Evolutionary conservation across 2,329 filamentous ascomycete species (phyloP), one percentile per base, ranked within the genome.

Genomic region (Diaporthe caulivora): DNA sequence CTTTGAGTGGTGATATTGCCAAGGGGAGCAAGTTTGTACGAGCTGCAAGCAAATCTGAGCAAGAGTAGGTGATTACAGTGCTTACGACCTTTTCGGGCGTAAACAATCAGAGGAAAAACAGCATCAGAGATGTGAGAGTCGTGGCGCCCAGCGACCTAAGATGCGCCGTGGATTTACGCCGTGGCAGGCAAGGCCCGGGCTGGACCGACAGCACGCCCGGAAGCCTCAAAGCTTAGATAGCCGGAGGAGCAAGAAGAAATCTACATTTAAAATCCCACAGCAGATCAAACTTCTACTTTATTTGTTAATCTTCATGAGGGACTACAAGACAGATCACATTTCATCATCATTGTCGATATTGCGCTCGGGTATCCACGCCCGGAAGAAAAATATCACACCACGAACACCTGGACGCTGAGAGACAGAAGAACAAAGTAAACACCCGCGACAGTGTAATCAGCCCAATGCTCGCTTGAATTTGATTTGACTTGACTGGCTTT

Each of bases 21-120:
- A 71, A 71, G 57, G 70, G 57, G 26, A 71, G 70, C 31, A 71
- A 71, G 70, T 71, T 71, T 65, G 70, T 71, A 34, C 24, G 34
- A 34, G 62, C 29, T 21, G n/a, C 15, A 13, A 53, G 47, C 13
- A 21, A 53, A 47, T 8, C 62, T 2, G 62, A 53, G 47, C 6
- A 67, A 29, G 47, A 2, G 17, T 37, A 13, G 42, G 57, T 44
- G 15, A 15, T 18, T 9, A 62, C 9, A n/a, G 6, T 62, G 5
- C n/a, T 44, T 29, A 40, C 7, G 13, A 40, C 37, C 11, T 10
- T 40, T 40, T 40, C 11, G 37, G 37, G 13, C 2, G 37, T 40
- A 40, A 8, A 40, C 37, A 40, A 40, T 2, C 7, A 40, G 37
- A 40, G 13, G 37, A 10, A 40, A 40, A 40, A 8, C 7, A 34